Evolutionary conservation across 495 filamentous ascomycete genomes (phyloP), one percentile per base, ranked within the genome.

Genomic region (Hyaloscypha finlandica): DNA sequence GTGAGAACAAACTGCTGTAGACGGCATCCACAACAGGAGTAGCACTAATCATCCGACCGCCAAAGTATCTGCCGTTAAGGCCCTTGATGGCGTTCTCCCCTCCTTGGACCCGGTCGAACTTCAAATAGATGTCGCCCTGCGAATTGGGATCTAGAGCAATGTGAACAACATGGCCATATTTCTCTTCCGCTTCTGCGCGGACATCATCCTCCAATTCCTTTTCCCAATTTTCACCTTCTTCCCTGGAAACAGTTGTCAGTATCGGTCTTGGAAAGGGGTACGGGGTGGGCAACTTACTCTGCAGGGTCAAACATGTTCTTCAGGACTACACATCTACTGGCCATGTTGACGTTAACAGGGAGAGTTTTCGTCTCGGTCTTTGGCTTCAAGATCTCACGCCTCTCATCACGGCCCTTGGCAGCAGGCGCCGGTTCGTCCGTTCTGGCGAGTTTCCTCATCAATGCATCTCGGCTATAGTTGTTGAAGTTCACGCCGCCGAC

Each of bases 401-500:
- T 85, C 60, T 90, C 88, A 69, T 86, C 86, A 67, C 79, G 81
- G 65, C 80, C 84, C 70, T 84, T 87, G 67, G 85, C 79, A 60
- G 85, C 80, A 33, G 85, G 81, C 61, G 84, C 75, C 48, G 91
- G 85, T 75, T 97, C 93, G 85, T 97, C 94, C 81, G 92, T 96
- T 84, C 95, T 86, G 66, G 94, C 95, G 77, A 98, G 91, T 80
- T 97, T 97, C 77, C 92, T 88, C 96, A 97, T 98, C 77, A 98
- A 88, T 71, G 93, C 90, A 81, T 97, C 93, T 79, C 96, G 90
- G 84, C 90, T 94, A 81, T 96, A 97, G 76, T 97, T 98, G 85
- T 92, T 97, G 89, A 97, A 97, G 79, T 97, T 98, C 76, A 98
- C 93, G 75, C 96, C 96, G 35, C 91, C 92, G 77, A 99, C 93